These are phyloP conservation scores for Glarea lozoyensis DNA, from an alignment of 495 filamentous ascomycete species.

Conservation along the genomic window DNA sequence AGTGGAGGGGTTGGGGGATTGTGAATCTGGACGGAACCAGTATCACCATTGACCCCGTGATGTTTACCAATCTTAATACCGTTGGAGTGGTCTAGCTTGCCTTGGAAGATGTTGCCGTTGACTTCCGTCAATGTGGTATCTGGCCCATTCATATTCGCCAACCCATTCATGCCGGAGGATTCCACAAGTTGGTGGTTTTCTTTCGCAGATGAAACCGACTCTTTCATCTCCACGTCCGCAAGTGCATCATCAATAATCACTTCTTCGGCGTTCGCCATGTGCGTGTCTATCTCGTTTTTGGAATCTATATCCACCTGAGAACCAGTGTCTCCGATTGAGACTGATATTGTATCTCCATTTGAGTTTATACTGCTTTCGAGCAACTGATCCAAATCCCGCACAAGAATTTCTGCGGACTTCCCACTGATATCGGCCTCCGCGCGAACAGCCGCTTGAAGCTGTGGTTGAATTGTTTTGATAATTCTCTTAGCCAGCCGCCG, in stretches of 20 bases:
- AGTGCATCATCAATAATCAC: not conserved
- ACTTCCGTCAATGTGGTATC: constrained; percentile 10
- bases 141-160: constrained; percentile 9
- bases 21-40: constrained; percentile 17
- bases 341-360: constrained; percentile 10
- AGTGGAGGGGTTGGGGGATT: constrained; percentile 32
- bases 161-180: constrained; percentile 18
- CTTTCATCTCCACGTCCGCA: constrained; percentile 21
- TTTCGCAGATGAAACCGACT: too few species aligned
- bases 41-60: constrained; percentile 39
- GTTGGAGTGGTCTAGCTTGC: constrained; percentile 12
- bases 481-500: constrained; percentile 73
- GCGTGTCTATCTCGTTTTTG: constrained; percentile 6
- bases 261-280: constrained; percentile 6
- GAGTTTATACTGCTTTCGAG: constrained; percentile 48
- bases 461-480: constrained; percentile 66
- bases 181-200: constrained; percentile 23
- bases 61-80: constrained; percentile 30
- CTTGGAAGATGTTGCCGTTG: constrained; percentile 12
- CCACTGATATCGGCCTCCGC: constrained; percentile 72
- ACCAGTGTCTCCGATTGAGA: constrained; percentile 10
- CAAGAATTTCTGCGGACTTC: constrained; percentile 57
- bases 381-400: constrained; percentile 64
- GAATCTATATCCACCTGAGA: constrained; percentile 13
- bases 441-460: constrained; percentile 64